Conservation (phyloP, 257 asterid genomes). For the Eucommia ulmoides region DNA sequence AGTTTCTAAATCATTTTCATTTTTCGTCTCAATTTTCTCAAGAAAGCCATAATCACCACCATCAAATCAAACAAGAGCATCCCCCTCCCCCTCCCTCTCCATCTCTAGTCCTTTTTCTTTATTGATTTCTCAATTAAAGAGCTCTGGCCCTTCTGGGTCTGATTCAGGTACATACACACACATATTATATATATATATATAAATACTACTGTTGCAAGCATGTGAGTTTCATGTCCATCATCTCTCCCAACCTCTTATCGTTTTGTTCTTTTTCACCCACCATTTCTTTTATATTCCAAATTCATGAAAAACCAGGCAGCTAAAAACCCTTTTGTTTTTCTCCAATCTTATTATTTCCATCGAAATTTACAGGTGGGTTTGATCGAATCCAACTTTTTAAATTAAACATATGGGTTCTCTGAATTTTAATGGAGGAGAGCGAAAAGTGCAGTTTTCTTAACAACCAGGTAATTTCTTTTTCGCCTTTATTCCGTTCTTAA, state of each 20-base stretch:
- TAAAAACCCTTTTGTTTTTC: conserved; percentile 2
- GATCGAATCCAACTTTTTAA: conserved; percentile 13
- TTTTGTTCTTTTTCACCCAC: conserved; percentile 8
- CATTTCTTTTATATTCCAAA: conserved; percentile 10
- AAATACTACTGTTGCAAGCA: conserved; percentile 37
- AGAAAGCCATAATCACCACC: conserved; percentile 10
- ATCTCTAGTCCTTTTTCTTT: conserved; percentile 4
- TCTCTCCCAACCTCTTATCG: conserved; percentile 13
- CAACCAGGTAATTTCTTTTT: conserved; percentile 29
- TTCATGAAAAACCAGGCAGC: neutral
- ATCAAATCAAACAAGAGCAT: conserved; percentile 17
- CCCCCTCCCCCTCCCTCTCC: conserved; percentile 11
- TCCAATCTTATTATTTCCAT: neutral
- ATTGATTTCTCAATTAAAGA: conserved; percentile 14
- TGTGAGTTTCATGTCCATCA: conserved; percentile 41
- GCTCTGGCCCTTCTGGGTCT: conserved; percentile 10
- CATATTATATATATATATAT: conserved; percentile 8
- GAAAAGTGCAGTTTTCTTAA: conserved; percentile 32
- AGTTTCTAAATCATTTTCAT: too few species aligned
- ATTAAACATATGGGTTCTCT: conserved; percentile 13
- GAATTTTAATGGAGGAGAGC: conserved; percentile 17
- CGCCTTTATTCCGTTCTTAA: conserved; percentile 1
- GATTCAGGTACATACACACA: conserved; percentile 5
- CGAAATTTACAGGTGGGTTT: conserved; percentile 7
- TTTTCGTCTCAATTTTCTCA: neutral